Base-by-base conservation (phyloP, 768 basidiomycete genomes). In the Cubamyces lactineus region DNA sequence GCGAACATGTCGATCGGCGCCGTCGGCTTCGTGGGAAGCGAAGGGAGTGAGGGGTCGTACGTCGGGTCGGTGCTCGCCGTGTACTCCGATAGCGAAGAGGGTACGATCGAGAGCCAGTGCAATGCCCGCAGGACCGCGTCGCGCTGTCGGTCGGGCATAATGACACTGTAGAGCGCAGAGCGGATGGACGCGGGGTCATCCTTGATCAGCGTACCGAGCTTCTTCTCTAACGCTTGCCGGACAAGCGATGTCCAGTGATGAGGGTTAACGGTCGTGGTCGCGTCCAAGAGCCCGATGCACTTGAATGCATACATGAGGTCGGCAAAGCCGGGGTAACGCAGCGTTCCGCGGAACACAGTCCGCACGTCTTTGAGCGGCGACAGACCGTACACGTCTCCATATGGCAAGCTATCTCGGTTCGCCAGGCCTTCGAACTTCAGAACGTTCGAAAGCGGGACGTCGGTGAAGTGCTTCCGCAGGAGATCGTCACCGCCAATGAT, bases 321-420 rank as follows among this genome's bases (percentile, higher is more conserved):
- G 1, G 88, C 79, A 70, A 94, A 97, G 0, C 94, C 94, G 2
- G 90, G 88, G 72, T 97, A 96, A 87, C 95, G 83, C 47, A 97
- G 73, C 0, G 96, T 97, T 5, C 96, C 96, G 38, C 96, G 82
- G 67, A 97, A 74, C 52, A 96, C 76, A 0, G 92, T 89, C 52
- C 82, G 78, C 59, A 91, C 66, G 6, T 71, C 72, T 0, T 77
- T 68, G 5, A 77, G 63, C 16, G 68, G 53, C 17, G 78, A 79
- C 2, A 94, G 76, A 0, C 79, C 77, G 72, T 97, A 97, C 2
- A 82, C 81, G 5, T 79, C 73, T 0, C 80, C 80, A 69, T 98
- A 97, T 0, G 80, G 74, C 7, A 95, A 68, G 66, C 91, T 92
- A 70, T 96, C 83, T 28, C 94, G 78, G 72, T 98, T 98, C 21